Percentiles rank a stretch among this genome's conserved stretches.
Conservation (phyloP, 305 asterid species). For the Plantago rigida region DNA sequence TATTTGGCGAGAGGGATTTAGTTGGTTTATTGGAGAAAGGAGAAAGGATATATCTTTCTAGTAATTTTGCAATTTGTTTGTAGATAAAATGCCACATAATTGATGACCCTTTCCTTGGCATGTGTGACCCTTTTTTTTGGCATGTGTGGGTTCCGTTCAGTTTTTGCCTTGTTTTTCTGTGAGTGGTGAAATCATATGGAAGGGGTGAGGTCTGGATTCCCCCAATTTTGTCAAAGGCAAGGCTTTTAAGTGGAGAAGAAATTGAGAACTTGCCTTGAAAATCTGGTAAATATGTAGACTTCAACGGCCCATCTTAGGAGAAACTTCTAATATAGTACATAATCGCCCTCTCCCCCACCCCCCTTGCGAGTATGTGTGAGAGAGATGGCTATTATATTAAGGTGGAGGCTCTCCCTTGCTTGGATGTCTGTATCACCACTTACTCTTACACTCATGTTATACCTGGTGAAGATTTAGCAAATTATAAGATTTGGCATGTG, state of each 20-base stretch:
- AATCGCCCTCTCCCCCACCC: too few relatives aligned
- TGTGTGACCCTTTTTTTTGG: neutral
- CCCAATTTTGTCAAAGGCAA: neutral
- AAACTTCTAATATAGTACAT: neutral
- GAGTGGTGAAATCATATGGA: neutral
- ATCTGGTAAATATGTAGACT: neutral
- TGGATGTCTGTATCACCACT: too few relatives aligned
- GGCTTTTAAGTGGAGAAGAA: neutral
- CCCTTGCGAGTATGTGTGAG: too few relatives aligned
- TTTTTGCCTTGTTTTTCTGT: slow-evolving; percentile 1
- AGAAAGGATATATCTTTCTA: neutral
- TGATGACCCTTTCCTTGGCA: neutral
- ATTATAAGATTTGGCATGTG: too few relatives aligned
- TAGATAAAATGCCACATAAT: neutral
- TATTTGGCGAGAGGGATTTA: slow-evolving; percentile 12
- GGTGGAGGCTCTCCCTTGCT: too few relatives aligned
- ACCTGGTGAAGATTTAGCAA: too few relatives aligned
- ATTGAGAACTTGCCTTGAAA: neutral
- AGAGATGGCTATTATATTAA: too few relatives aligned
- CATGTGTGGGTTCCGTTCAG: neutral
- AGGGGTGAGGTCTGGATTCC: neutral
- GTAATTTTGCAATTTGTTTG: neutral
- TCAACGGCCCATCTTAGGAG: neutral
- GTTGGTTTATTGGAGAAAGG: slow-evolving; percentile 12
- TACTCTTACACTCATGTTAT: too few relatives aligned